phyloP scores from a whole-genome alignment of 2,329 filamentous ascomycete species.

The Penicillium crustosum region DNA sequence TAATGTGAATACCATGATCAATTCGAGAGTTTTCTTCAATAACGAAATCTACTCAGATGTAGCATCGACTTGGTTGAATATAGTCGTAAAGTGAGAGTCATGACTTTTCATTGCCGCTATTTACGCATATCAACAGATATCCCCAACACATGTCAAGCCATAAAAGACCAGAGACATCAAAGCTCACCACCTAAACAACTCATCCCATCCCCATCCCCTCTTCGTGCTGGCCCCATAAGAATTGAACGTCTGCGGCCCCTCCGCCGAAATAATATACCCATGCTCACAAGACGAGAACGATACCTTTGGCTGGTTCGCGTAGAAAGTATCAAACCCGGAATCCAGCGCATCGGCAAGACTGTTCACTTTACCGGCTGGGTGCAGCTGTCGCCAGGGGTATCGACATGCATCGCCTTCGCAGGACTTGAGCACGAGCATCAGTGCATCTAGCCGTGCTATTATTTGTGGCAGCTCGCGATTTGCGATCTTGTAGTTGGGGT shows the following conservation, averaged over 20 bases:
- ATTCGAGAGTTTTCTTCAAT: constrained; percentile 3
- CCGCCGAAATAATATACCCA: constrained; percentile 57
- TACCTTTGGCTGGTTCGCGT: constrained; percentile 52
- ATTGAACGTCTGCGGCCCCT: constrained; percentile 51
- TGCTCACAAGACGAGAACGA: constrained; percentile 54
- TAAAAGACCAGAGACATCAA: background rate
- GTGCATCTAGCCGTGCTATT: constrained; percentile 55
- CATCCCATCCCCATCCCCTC: constrained; percentile 9
- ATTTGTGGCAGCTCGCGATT: constrained; percentile 38
- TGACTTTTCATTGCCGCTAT: background rate
- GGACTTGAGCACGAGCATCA: constrained; percentile 62
- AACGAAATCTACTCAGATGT: constrained; percentile 7
- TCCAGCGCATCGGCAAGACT: constrained; percentile 55
- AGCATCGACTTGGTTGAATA: background rate
- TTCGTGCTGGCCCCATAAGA: constrained; percentile 16
- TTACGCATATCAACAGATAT: background rate
- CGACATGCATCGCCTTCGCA: constrained; percentile 57
- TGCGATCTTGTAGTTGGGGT: constrained; percentile 17
- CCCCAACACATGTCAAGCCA: background rate
- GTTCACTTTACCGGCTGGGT: constrained; percentile 54
- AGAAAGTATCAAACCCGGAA: constrained; percentile 54
- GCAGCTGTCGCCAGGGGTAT: constrained; percentile 58
- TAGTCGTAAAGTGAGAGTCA: background rate
- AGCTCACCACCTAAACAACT: constrained; percentile 6
- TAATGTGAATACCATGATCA: constrained; percentile 20